Percentiles rank a stretch among this genome's conserved stretches.
Evolutionary conservation across 495 filamentous ascomycete species (phyloP).

Genomic region (Bombardia bombarda): DNA sequence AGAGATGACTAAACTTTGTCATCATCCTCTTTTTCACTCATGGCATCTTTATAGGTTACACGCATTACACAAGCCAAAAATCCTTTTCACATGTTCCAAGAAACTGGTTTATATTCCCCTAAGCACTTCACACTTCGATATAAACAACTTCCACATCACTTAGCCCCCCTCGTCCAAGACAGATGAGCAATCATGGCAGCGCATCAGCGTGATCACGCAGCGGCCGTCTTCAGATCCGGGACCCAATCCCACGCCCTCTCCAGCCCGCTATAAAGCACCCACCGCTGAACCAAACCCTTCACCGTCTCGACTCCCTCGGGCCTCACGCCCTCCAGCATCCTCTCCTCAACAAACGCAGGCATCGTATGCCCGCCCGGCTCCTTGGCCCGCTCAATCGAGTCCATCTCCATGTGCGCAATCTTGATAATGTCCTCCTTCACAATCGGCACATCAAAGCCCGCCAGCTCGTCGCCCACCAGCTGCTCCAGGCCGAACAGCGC

Average conservation of each 20-base stretch:
- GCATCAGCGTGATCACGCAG: no score
- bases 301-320: neutral
- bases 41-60: no score
- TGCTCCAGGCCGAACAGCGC: neutral
- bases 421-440: slow-evolving; percentile 1
- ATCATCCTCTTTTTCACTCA: no score
- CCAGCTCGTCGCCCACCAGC: neutral
- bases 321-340: neutral
- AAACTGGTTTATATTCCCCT: no score
- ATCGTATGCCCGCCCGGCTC: neutral
- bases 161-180: no score
- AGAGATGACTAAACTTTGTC: no score
- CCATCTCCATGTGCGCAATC: slow-evolving; percentile 8
- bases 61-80: no score
- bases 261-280: slow-evolving; percentile 1
- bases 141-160: no score
- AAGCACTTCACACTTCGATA: no score
- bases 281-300: neutral
- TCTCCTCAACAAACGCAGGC: neutral
- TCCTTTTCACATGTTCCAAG: no score
- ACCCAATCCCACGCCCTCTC: slow-evolving; percentile 1
- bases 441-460: slow-evolving; percentile 6
- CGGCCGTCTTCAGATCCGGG: neutral
- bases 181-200: no score
- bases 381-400: slow-evolving; percentile 4